A percentile compares a stretch with the other conserved stretches of the same genome.
These are phyloP conservation scores for Darksidea phi DNA, from an alignment of 495 filamentous ascomycete species.

Conservation along the genomic window DNA sequence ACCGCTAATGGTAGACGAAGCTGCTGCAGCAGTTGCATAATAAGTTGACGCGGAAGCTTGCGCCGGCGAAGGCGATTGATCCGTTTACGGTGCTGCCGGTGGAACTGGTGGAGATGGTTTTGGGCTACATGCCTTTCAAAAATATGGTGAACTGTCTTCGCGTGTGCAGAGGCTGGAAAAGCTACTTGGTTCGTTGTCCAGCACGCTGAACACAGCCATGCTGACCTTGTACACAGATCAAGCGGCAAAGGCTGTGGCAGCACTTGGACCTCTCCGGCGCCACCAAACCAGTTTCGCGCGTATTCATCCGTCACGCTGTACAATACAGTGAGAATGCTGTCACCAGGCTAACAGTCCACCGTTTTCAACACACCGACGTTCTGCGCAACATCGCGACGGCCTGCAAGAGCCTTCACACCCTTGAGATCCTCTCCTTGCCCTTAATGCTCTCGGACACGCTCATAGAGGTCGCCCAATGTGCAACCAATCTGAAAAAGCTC, in stretches of 20 bases:
- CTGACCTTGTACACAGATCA: too few relatives aligned
- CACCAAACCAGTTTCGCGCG: conserved; percentile 43
- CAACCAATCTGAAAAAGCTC: conserved; percentile 46
- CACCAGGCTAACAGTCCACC: conserved; percentile 45
- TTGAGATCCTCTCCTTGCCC: conserved; percentile 29
- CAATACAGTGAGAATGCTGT: conserved; percentile 41
- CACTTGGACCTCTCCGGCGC: conserved; percentile 53
- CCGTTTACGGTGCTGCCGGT: conserved; percentile 38
- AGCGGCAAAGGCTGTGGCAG: conserved; percentile 51
- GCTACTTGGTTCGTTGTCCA: too few relatives aligned
- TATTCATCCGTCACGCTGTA: conserved; percentile 49
- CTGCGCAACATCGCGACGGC: conserved; percentile 31
- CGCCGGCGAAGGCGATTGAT: conserved; percentile 41
- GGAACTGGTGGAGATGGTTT: conserved; percentile 41
- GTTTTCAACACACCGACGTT: conserved; percentile 42
- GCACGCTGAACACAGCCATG: too few relatives aligned
- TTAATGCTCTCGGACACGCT: conserved; percentile 21
- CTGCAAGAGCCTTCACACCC: conserved; percentile 31
- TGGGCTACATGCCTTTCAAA: conserved; percentile 40
- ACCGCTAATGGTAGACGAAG: conserved; percentile 37
- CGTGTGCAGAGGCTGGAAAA: conserved; percentile 56
- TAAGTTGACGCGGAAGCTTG: conserved; percentile 44
- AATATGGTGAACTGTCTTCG: conserved; percentile 45
- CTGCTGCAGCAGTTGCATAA: conserved; percentile 48
- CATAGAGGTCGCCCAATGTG: conserved; percentile 26